phyloP scores from a whole-genome alignment of 177 flowering plant species.

The Telopea speciosissima region DNA sequence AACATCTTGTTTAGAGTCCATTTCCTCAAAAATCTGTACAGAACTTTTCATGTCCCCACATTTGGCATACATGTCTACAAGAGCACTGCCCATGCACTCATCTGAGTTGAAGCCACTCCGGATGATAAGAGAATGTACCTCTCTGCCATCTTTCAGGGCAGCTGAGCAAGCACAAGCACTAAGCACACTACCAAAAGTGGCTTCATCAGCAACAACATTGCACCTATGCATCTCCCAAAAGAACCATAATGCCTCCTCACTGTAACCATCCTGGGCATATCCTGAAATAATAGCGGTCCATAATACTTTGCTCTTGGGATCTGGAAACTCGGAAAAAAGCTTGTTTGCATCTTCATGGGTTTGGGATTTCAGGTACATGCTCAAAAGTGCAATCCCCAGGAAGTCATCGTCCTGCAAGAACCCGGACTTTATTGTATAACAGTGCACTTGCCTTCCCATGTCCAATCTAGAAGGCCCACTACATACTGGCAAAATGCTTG shows the following conservation, averaged over 20 bases:
- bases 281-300: constrained; percentile 91
- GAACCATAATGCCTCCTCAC: constrained; percentile 47
- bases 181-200: constrained; percentile 67
- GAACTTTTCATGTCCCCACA: constrained; percentile 75
- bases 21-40: constrained; percentile 54
- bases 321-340: constrained; percentile 55
- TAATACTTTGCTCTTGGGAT: constrained; percentile 40
- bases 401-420: constrained; percentile 37
- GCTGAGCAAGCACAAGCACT: constrained; percentile 59
- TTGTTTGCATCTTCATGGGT: constrained; percentile 38
- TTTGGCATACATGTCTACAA: constrained; percentile 85
- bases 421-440: constrained; percentile 48
- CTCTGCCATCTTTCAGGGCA: constrained; percentile 51
- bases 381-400: constrained; percentile 59
- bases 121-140: constrained; percentile 53
- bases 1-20: constrained; percentile 43
- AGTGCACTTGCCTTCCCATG: constrained; percentile 66
- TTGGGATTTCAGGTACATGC: constrained; percentile 52
- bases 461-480: constrained; percentile 24
- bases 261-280: constrained; percentile 43
- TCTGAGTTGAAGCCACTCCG: constrained; percentile 53
- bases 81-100: constrained; percentile 54
- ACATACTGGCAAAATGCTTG: constrained; percentile 58
- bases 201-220: constrained; percentile 64
- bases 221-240: constrained; percentile 50